Conservation (phyloP, 1,284 basidiomycete genomes). For the Cutaneotrichosporon dermatis region DNA sequence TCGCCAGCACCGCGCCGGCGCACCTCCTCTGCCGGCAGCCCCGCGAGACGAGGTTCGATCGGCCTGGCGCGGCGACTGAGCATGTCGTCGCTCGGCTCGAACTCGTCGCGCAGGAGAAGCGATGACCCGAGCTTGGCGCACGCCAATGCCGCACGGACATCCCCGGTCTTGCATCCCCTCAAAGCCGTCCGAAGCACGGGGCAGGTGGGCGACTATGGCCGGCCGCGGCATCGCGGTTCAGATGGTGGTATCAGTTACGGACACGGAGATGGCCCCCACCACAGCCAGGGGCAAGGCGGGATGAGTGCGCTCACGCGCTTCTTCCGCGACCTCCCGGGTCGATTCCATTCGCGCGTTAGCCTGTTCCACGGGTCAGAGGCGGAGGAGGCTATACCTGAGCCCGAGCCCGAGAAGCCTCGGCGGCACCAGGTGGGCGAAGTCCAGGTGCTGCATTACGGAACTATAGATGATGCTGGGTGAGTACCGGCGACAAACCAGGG, state of each 20-base stretch:
- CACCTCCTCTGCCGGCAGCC: background rate
- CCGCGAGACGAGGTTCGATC: background rate
- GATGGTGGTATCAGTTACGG: background rate
- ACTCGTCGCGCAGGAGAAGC: background rate
- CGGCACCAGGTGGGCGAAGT: conserved; percentile 43
- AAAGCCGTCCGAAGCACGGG: background rate
- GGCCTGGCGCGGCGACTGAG: background rate
- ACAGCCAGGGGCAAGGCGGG: background rate
- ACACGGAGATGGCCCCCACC: background rate
- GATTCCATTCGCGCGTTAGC: conserved; percentile 25
- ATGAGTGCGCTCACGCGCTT: conserved; percentile 27
- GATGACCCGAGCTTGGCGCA: background rate
- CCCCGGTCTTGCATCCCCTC: background rate
- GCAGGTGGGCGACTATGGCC: background rate
- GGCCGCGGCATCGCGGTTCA: background rate
- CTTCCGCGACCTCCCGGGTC: conserved; percentile 33
- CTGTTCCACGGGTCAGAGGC: conserved; percentile 9
- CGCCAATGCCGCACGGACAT: background rate
- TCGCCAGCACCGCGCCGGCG: background rate
- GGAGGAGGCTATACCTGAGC: background rate
- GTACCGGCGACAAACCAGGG: no score
- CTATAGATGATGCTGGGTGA: conserved; percentile 45
- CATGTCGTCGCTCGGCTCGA: background rate
- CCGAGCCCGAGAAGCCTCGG: background rate
- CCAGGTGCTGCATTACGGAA: conserved; percentile 47